Conservation (phyloP, 2,329 filamentous ascomycete species). For the Diaporthe citriasiana region DNA sequence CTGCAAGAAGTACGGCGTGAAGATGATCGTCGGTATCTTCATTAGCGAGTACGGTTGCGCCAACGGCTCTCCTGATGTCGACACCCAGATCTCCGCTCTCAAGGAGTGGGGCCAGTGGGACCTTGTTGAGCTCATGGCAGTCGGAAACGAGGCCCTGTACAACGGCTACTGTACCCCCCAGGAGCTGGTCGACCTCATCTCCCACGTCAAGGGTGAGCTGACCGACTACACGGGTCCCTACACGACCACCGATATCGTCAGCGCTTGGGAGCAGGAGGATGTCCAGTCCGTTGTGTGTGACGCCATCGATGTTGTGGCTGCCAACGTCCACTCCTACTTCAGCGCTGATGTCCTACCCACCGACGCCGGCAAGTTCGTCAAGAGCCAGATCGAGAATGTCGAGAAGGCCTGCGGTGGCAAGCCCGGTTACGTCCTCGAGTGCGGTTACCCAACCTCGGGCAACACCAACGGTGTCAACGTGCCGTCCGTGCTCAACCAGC, state of each 20-base stretch:
- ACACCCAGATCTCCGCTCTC: slow-evolving; percentile 82
- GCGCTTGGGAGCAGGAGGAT: slow-evolving; percentile 78
- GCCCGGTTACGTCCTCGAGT: slow-evolving; percentile 86
- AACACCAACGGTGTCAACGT: slow-evolving; percentile 79
- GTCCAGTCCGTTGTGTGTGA: slow-evolving; percentile 74
- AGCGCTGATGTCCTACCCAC: slow-evolving; percentile 75
- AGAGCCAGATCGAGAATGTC: slow-evolving; percentile 79
- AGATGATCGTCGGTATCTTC: slow-evolving; percentile 90
- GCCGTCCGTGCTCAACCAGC: slow-evolving; percentile 77
- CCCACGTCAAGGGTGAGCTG: slow-evolving; percentile 75
- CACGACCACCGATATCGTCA: slow-evolving; percentile 90
- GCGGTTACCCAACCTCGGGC: slow-evolving; percentile 86
- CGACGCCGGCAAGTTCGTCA: slow-evolving; percentile 82
- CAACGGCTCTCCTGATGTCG: slow-evolving; percentile 71
- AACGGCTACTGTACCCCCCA: slow-evolving; percentile 75
- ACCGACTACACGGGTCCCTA: slow-evolving; percentile 77
- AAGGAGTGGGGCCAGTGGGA: slow-evolving; percentile 80
- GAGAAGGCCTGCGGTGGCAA: slow-evolving; percentile 78
- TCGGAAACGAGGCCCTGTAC: slow-evolving; percentile 93
- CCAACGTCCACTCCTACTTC: slow-evolving; percentile 97
- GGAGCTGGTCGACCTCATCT: slow-evolving; percentile 80
- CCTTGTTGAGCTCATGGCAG: slow-evolving; percentile 82
- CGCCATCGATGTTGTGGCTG: slow-evolving; percentile 82
- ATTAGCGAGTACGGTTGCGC: slow-evolving; percentile 76
- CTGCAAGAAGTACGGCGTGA: slow-evolving; percentile 75